Percentiles rank a stretch among this genome's conserved stretches.
phyloP scores from a whole-genome alignment of 805 yeast genomes.

The Candida quercuum region DNA sequence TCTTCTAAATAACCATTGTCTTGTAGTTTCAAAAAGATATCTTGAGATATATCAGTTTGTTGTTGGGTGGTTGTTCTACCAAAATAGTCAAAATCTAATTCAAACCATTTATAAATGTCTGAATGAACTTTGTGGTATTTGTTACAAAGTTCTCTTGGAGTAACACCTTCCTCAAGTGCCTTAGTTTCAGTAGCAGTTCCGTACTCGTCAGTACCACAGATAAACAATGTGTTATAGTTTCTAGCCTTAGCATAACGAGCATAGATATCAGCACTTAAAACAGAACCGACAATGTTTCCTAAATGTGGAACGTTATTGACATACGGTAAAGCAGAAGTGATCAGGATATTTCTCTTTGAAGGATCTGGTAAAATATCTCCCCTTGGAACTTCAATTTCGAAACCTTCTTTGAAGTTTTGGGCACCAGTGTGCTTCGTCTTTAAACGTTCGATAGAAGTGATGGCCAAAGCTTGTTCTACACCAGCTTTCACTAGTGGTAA shows the following conservation, averaged over 20 bases:
- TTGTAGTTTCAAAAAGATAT: conserved; percentile 72
- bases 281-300: conserved; percentile 96
- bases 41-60: conserved; percentile 95
- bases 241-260: conserved; percentile 86
- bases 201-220: conserved; percentile 98
- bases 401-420: conserved; percentile 22
- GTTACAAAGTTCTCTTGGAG: conserved; percentile 86
- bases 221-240: conserved; percentile 76
- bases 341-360: conserved; percentile 70
- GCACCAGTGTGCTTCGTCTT: conserved; percentile 39
- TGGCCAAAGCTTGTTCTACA: conserved; percentile 38
- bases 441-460: conserved; percentile 38
- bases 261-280: conserved; percentile 88
- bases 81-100: conserved; percentile 87
- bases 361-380: conserved; percentile 49
- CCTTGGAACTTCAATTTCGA: conserved; percentile 20
- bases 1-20: conserved; percentile 82
- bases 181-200: conserved; percentile 99
- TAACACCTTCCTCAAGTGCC: conserved; percentile 87
- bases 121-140: conserved; percentile 84
- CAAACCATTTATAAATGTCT: conserved; percentile 95
- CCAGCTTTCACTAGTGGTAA: conserved; percentile 37
- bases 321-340: conserved; percentile 96
- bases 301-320: conserved; percentile 98
- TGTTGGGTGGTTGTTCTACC: conserved; percentile 92